Base-by-base conservation (phyloP, 2,329 filamentous ascomycete genomes). In the Fusarium fracticaudum region DNA sequence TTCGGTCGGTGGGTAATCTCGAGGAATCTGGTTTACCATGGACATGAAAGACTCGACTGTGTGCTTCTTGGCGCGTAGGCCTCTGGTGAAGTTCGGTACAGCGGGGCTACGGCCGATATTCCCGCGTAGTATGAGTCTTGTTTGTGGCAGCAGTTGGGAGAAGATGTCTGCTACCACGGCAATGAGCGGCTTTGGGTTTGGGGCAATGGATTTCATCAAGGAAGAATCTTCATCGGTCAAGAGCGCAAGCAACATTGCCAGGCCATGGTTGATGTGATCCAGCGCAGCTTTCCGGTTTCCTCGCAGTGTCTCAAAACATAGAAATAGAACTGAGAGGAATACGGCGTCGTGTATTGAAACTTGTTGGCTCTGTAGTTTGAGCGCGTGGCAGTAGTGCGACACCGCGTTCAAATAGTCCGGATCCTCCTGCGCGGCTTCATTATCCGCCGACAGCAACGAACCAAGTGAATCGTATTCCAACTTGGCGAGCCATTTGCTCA, bases 261-360 rank as follows among this genome's bases (percentile, higher is more conserved):
- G 64, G 0, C 80, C 81, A 48, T 83, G 82, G 24, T 83, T 83
- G 9, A 83, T 71, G 53, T 83, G 81, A n/a, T 80, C 76, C 22
- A 83, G 54, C 0, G 81, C 81, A 13, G 79, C 79, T 40, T 78
- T 80, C 14, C 67, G 73, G 20, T 80, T 78, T 4, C 79, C 81
- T 15, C 80, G 64, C 1, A 83, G 62, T 0, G 67, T 77, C 38
- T 83, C 81, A 20, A 83, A 83, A 17, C 76, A 78, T 1, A 83
- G 54, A 3, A 80, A 67, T 7, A 83, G 47, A 1, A 83, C 55
- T 1, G 81, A 82, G 1, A 83, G 62, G 13, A 83, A 80, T 0
- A 82, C 58, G 1, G 80, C 73, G 26, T 80, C 79, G 8, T 77
- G 80, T 8, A 81, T 38, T 3, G 80, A 80, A 35, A 68, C 53